Percentiles rank a stretch among this genome's conserved stretches.
phyloP scores from a whole-genome alignment of 352 stramenopile genomes.

The Phytophthora gonapodyides region DNA sequence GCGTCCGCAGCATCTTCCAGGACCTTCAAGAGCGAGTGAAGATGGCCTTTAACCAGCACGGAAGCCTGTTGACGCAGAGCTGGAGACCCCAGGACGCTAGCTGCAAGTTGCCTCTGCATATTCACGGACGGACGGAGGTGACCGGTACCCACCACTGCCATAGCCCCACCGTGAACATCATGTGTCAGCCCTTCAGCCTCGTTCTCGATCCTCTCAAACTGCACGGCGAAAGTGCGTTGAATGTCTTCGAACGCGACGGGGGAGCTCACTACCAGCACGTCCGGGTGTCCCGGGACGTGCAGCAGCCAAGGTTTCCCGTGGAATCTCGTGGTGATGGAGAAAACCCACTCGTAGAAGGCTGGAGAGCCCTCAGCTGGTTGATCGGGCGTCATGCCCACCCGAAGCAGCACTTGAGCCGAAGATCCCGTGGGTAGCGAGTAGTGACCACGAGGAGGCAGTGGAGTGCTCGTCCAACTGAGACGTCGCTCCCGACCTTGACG shows the following conservation, averaged over 20 bases:
- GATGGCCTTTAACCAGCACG: constrained; percentile 33
- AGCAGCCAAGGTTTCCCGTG: constrained; percentile 35
- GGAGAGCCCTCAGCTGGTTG: constrained; percentile 18
- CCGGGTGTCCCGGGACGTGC: constrained; percentile 18
- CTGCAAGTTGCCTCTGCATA: constrained; percentile 43
- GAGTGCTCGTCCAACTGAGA: constrained; percentile 26
- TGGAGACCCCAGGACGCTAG: constrained; percentile 71
- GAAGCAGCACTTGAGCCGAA: neutral
- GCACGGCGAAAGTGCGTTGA: constrained; percentile 37
- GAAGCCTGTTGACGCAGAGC: constrained; percentile 45
- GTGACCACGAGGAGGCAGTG: constrained; percentile 27
- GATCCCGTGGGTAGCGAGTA: constrained; percentile 8
- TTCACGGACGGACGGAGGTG: constrained; percentile 17
- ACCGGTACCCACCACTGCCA: constrained; percentile 24
- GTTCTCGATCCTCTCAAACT: constrained; percentile 50
- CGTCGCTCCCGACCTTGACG: constrained; percentile 16
- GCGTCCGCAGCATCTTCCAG: constrained; percentile 21
- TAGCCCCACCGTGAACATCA: constrained; percentile 25
- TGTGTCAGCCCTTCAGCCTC: constrained; percentile 10
- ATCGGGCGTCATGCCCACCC: constrained; percentile 12
- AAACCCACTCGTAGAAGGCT: constrained; percentile 32
- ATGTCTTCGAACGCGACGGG: constrained; percentile 38
- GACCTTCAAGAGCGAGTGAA: constrained; percentile 25
- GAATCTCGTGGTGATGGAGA: constrained; percentile 22
- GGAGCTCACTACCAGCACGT: constrained; percentile 38